Evolutionary conservation across 2,329 filamentous ascomycete genomes (phyloP).

Genomic region (Hirsutella rhossiliensis): DNA sequence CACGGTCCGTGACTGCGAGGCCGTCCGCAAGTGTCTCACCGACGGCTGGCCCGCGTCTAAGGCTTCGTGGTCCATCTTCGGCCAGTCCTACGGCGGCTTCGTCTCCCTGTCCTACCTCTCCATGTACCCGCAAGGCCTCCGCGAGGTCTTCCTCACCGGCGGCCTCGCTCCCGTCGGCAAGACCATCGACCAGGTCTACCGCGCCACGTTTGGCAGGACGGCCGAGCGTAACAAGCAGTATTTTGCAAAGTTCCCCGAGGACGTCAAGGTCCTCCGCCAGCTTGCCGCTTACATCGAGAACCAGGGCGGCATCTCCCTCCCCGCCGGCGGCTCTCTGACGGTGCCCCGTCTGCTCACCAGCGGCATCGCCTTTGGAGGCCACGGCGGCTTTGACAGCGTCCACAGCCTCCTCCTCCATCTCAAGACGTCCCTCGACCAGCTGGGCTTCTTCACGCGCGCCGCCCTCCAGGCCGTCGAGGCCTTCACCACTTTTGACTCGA

Average conservation of each 20-base stretch:
- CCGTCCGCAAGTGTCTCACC: slow-evolving; percentile 66
- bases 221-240: slow-evolving; percentile 64
- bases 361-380: slow-evolving; percentile 66
- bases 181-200: slow-evolving; percentile 63
- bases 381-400: slow-evolving; percentile 65
- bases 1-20: slow-evolving; percentile 82
- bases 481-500: slow-evolving; percentile 57
- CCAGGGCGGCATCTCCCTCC: slow-evolving; percentile 48
- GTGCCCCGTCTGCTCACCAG: slow-evolving; percentile 64
- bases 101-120: slow-evolving; percentile 75
- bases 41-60: slow-evolving; percentile 54
- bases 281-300: slow-evolving; percentile 52
- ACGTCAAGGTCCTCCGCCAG: slow-evolving; percentile 53
- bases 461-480: slow-evolving; percentile 59
- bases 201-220: slow-evolving; percentile 57
- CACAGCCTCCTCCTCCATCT: slow-evolving; percentile 63
- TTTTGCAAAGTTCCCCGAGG: slow-evolving; percentile 77
- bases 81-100: slow-evolving; percentile 89
- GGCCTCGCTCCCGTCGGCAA: slow-evolving; percentile 69
- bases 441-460: slow-evolving; percentile 62
- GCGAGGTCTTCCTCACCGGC: slow-evolving; percentile 75
- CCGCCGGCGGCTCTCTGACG: slow-evolving; percentile 62
- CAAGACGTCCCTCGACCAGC: slow-evolving; percentile 60
- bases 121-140: slow-evolving; percentile 62
- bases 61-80: slow-evolving; percentile 74